These are phyloP conservation scores for Globisporangium cystogenes DNA, from an alignment of 352 stramenopile species.

Conservation along the genomic window DNA sequence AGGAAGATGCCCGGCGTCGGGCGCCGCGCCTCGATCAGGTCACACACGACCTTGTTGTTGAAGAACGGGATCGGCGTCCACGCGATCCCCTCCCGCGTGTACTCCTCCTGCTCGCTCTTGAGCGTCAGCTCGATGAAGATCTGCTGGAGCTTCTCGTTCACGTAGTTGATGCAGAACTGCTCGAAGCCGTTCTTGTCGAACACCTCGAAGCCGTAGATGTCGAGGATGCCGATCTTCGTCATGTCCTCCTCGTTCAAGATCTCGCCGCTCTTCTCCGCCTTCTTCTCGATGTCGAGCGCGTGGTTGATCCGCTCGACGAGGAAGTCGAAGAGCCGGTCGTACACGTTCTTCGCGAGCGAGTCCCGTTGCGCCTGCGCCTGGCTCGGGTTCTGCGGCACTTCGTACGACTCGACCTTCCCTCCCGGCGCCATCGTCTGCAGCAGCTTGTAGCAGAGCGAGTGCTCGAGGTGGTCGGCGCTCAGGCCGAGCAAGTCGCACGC, in stretches of 20 bases:
- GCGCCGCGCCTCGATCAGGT: slow-evolving; percentile 76
- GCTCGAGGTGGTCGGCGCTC: slow-evolving; percentile 32
- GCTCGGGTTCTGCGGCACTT: slow-evolving; percentile 50
- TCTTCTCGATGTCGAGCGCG: slow-evolving; percentile 72
- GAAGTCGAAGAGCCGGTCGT: slow-evolving; percentile 91
- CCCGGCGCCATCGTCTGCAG: slow-evolving; percentile 85
- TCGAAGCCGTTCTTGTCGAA: slow-evolving; percentile 91
- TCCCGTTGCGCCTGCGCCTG: slow-evolving; percentile 77
- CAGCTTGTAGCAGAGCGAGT: slow-evolving; percentile 80
- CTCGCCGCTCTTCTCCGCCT: slow-evolving; percentile 50
- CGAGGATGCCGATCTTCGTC: slow-evolving; percentile 45
- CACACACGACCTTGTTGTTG: slow-evolving; percentile 91
- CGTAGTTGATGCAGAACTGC: slow-evolving; percentile 87
- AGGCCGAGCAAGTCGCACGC: slow-evolving; percentile 73
- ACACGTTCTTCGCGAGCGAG: slow-evolving; percentile 85
- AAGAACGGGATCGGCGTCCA: slow-evolving; percentile 91
- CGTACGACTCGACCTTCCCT: slow-evolving; percentile 73
- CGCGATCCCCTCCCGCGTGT: slow-evolving; percentile 81
- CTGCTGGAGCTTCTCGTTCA: slow-evolving; percentile 87
- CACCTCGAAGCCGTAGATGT: slow-evolving; percentile 92
- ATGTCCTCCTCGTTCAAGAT: slow-evolving; percentile 23
- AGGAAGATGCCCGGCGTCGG: slow-evolving; percentile 76
- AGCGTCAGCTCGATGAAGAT: slow-evolving; percentile 30
- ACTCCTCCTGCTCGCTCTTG: slow-evolving; percentile 70
- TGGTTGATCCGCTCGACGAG: slow-evolving; percentile 92